Conservation (phyloP, 192 early-diverging fungal species). For the Linnemannia elongata region DNA sequence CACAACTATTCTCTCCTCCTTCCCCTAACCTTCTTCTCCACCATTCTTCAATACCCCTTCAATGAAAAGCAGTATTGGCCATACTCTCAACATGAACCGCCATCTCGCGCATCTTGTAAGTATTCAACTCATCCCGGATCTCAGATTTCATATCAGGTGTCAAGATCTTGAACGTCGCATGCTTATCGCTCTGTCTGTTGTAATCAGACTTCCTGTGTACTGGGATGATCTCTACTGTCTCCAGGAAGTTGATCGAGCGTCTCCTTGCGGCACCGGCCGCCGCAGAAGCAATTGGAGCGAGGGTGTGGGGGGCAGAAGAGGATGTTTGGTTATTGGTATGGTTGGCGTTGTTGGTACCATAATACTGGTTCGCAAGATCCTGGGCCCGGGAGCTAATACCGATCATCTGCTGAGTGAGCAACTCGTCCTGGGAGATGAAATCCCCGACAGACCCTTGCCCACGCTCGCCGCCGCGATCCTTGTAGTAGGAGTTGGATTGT, state of each 20-base stretch:
- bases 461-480: constrained; percentile 11
- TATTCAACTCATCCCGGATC: constrained; percentile 57
- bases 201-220: constrained; percentile 36
- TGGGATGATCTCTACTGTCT: constrained; percentile 44
- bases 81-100: constrained; percentile 55
- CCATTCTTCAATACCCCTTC: neutral
- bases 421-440: constrained; percentile 22
- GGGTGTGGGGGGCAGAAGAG: neutral
- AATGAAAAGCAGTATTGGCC: constrained; percentile 56
- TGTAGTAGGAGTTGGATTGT: constrained; percentile 29
- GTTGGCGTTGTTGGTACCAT: neutral
- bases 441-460: neutral
- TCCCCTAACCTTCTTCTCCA: no score
- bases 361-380: constrained; percentile 13
- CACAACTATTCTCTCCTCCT: no score
- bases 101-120: constrained; percentile 58
- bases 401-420: constrained; percentile 21
- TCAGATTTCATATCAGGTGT: constrained; percentile 50
- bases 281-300: neutral
- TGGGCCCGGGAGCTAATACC: constrained; percentile 17
- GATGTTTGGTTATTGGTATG: neutral
- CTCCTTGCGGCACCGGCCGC: neutral
- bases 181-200: constrained; percentile 41
- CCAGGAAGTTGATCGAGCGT: constrained; percentile 26
- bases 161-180: constrained; percentile 53